Conservation (phyloP, 2,329 filamentous ascomycete species). For the Fusarium floridanum region DNA sequence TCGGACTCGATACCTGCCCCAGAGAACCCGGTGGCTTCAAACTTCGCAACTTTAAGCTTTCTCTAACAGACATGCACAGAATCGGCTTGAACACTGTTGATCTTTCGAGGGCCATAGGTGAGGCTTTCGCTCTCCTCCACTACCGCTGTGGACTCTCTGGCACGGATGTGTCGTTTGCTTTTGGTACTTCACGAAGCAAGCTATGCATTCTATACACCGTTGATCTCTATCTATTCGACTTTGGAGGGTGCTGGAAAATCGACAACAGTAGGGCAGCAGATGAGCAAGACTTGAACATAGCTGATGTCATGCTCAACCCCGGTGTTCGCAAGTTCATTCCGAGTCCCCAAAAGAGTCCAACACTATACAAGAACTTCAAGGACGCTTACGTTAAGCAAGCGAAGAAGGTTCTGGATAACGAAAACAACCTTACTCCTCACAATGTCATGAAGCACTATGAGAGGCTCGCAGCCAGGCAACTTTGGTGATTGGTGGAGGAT, state of each 20-base stretch:
- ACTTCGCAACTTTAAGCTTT: neutral
- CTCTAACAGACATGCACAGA: neutral
- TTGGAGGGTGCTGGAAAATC: neutral
- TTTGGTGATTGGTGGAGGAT: neutral
- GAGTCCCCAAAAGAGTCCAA: neutral
- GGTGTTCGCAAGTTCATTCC: neutral
- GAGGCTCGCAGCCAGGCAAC: neutral
- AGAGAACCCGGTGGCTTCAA: neutral
- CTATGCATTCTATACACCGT: neutral
- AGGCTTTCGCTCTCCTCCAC: neutral
- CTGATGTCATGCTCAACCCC: neutral
- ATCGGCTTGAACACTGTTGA: neutral
- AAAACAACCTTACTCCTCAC: too few species aligned
- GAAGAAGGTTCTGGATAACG: neutral
- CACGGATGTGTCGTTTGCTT: neutral
- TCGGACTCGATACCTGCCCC: neutral
- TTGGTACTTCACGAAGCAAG: neutral
- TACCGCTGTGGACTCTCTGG: neutral
- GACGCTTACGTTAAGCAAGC: neutral
- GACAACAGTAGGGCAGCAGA: fast-evolving
- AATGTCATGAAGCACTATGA: neutral
- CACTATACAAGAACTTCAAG: neutral
- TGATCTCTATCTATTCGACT: neutral
- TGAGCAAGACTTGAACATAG: too few species aligned
- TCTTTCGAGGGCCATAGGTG: neutral